These are phyloP conservation scores for Eutrema heterophyllum DNA, from an alignment of 345 rosid species.

Conservation along the genomic window DNA sequence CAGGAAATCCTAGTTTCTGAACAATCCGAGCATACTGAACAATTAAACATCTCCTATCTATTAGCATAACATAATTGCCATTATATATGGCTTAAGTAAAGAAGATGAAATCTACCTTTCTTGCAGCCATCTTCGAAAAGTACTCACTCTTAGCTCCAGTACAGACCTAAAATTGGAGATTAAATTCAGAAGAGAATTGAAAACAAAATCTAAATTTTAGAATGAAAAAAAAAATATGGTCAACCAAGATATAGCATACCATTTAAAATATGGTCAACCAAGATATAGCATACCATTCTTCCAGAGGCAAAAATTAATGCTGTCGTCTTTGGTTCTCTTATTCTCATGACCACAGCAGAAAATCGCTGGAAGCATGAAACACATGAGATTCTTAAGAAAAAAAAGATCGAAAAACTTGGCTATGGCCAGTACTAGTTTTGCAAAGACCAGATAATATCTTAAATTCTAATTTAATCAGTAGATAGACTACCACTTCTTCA, in stretches of 20 bases:
- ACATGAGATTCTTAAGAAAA: not conserved
- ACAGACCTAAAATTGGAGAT: conserved; percentile 45
- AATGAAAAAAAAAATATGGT: not conserved
- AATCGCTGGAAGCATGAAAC: conserved; percentile 50
- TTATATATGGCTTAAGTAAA: not conserved
- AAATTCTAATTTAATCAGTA: no score
- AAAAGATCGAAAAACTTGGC: no score
- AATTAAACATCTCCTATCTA: not conserved
- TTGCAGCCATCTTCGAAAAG: conserved; percentile 71
- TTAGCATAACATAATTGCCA: not conserved
- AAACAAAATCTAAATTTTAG: not conserved
- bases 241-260: not conserved
- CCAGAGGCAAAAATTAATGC: conserved; percentile 72
- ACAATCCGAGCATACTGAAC: conserved; percentile 67
- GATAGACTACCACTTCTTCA: no score
- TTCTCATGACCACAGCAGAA: conserved; percentile 81
- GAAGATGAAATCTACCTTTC: conserved; percentile 34
- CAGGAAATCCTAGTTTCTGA: conserved; percentile 82
- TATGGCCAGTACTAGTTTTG: no score
- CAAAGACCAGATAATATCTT: no score
- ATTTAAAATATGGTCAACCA: no score
- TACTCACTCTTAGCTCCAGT: conserved; percentile 88
- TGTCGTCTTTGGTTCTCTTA: conserved; percentile 70
- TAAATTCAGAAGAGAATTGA: not conserved
- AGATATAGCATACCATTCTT: conserved; percentile 38